Base-by-base conservation (phyloP, 164 flowering plant species). In the Liquidambar formosana region DNA sequence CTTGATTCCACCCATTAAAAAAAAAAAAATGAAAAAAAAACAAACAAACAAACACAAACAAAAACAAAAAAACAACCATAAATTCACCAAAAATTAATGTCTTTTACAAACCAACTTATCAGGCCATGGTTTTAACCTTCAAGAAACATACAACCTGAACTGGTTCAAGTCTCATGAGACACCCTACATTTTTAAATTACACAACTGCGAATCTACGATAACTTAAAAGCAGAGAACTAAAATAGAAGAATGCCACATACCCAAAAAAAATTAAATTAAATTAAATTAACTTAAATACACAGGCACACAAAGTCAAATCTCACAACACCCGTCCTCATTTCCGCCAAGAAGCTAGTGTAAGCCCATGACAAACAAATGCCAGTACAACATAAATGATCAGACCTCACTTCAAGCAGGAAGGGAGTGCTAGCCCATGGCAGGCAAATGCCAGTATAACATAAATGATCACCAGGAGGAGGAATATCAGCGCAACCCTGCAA, bases 301-400 rank as follows among this genome's bases (percentile, higher is more conserved):
- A 45, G 13, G 13, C 14, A 64, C 26, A 41, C 65, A 44, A n/a
- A n/a, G 23, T 8, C 23, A 71, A 57, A 62, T 62, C 67, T 46
- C 71, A 23, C 18, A n/a, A n/a, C 11, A 11, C 13, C n/a, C 12
- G 8, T 9, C 8, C 5, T 26, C 19, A n/a, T 46, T 57, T 58
- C 79, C 73, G 78, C 70, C 90, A 86, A 43, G 83, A 64, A 38
- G 88, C 88, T 38, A 86, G 80, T 1, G 80, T 43, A 68, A 78
- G 73, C 18, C 90, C 90, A 63, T 83, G 84, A 72, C 90, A 86
- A 52, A 76, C 85, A 33, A 84, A 81, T 22, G 85, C 86, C 69
- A 80, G 51, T 13, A 84, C 75, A 28, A 83, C 72, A 56, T 86
- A 86, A n/a, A 73, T 53, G 45, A 83, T 69, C 56, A 83, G n/a